Evolutionary conservation across 495 filamentous ascomycete genomes (phyloP).

Genomic region (Xylaria palmicola): DNA sequence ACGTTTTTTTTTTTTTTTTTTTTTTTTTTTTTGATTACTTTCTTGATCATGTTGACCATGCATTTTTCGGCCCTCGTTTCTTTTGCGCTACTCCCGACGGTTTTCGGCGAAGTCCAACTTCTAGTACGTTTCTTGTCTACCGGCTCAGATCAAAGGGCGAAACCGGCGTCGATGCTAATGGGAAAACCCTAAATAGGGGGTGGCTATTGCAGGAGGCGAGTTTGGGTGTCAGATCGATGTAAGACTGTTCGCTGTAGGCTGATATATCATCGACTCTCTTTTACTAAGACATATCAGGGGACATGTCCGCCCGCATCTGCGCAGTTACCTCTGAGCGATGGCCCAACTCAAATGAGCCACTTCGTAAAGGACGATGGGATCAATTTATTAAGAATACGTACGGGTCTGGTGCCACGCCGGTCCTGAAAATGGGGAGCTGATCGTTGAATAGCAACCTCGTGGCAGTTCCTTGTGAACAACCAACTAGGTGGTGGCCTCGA

Average conservation of each 20-base stretch:
- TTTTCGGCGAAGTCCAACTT: slow-evolving; percentile 33
- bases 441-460: slow-evolving; percentile 40
- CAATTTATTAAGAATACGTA: slow-evolving; percentile 55
- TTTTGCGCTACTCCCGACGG: slow-evolving; percentile 21
- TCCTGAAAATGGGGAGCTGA: not conserved
- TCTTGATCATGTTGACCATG: slow-evolving; percentile 24
- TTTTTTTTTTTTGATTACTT: no score
- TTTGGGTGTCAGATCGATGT: slow-evolving; percentile 53
- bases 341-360: slow-evolving; percentile 51
- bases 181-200: slow-evolving; percentile 28
- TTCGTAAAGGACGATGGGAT: slow-evolving; percentile 48
- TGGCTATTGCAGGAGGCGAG: slow-evolving; percentile 48
- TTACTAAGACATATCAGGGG: slow-evolving; percentile 31
- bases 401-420: slow-evolving; percentile 2
- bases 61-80: slow-evolving; percentile 21
- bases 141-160: not conserved
- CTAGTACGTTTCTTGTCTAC: slow-evolving; percentile 25
- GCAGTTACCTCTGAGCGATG: slow-evolving; percentile 40
- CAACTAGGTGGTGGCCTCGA: slow-evolving; percentile 43
- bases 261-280: not conserved
- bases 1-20: not conserved
- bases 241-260: slow-evolving; percentile 15
- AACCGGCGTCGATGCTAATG: not conserved
- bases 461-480: slow-evolving; percentile 54
- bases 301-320: slow-evolving; percentile 31